Conservation (phyloP, 306 rosid species). For the Argentina anserina region DNA sequence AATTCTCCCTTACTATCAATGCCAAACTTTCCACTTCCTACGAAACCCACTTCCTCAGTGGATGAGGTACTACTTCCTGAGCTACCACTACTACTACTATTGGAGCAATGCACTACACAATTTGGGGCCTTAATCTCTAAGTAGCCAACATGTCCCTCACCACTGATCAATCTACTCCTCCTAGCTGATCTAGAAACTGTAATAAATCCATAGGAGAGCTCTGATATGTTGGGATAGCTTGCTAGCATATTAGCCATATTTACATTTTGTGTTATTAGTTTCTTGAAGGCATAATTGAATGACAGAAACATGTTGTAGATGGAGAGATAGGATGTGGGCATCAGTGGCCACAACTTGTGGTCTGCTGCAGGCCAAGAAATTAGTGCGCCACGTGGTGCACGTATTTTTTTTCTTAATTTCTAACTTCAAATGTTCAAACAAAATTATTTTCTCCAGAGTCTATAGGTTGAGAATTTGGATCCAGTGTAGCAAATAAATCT, state of each 20-base stretch:
- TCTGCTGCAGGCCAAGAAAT: constrained; percentile 9
- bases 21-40: neutral
- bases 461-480: neutral
- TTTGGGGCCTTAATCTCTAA: neutral
- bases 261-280: neutral
- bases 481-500: neutral
- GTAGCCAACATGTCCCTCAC: neutral
- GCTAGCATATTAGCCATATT: constrained; percentile 51
- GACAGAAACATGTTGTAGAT: neutral
- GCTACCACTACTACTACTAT: constrained; percentile 14
- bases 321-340: constrained; percentile 13
- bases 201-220: constrained; percentile 11
- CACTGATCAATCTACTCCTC: constrained; percentile 5
- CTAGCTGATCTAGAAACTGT: neutral
- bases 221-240: constrained; percentile 35
- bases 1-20: constrained; percentile 9
- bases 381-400: neutral
- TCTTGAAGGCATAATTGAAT: too few relatives aligned
- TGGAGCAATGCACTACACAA: constrained; percentile 32
- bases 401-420: neutral
- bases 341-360: constrained; percentile 23
- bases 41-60: constrained; percentile 29
- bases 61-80: constrained; percentile 23
- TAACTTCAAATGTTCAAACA: neutral
- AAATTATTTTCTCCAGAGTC: too few relatives aligned